Percentiles rank a stretch among this genome's conserved stretches.
Evolutionary conservation across 2,329 filamentous ascomycete genomes (phyloP).

Genomic region (Ascomycota sp.): DNA sequence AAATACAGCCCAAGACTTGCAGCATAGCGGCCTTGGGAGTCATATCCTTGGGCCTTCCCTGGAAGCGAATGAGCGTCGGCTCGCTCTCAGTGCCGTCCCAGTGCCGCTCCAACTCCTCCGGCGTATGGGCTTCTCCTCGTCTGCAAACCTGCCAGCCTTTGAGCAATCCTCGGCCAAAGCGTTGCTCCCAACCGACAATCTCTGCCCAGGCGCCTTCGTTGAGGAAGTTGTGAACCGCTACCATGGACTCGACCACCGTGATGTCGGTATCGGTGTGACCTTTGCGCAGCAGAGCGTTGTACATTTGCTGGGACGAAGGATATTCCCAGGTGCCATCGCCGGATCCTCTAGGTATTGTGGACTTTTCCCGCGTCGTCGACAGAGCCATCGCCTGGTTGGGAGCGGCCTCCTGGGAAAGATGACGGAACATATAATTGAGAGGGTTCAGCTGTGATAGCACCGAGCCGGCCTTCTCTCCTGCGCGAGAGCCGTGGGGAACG

Average conservation of each 20-base stretch:
- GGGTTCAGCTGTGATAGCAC: constrained; percentile 38
- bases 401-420: constrained; percentile 62
- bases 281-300: constrained; percentile 91
- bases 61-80: constrained; percentile 68
- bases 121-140: constrained; percentile 46
- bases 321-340: constrained; percentile 83
- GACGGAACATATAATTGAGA: constrained; percentile 89
- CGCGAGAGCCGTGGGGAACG: constrained; percentile 19
- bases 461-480: constrained; percentile 18
- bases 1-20: constrained; percentile 58
- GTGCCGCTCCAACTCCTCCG: constrained; percentile 24
- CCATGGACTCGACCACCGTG: constrained; percentile 90
- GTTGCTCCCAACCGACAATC: constrained; percentile 81
- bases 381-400: constrained; percentile 53
- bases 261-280: constrained; percentile 88
- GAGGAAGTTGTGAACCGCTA: constrained; percentile 91
- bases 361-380: constrained; percentile 62
- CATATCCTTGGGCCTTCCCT: constrained; percentile 70
- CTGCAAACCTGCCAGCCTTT: constrained; percentile 56
- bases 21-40: constrained; percentile 82
- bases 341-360: constrained; percentile 77
- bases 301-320: constrained; percentile 97
- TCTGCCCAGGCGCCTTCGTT: constrained; percentile 96
- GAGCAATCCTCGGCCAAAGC: constrained; percentile 55
- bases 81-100: constrained; percentile 31